Conservation (phyloP, 352 stramenopile genomes). For the Phytophthora colocasiae region DNA sequence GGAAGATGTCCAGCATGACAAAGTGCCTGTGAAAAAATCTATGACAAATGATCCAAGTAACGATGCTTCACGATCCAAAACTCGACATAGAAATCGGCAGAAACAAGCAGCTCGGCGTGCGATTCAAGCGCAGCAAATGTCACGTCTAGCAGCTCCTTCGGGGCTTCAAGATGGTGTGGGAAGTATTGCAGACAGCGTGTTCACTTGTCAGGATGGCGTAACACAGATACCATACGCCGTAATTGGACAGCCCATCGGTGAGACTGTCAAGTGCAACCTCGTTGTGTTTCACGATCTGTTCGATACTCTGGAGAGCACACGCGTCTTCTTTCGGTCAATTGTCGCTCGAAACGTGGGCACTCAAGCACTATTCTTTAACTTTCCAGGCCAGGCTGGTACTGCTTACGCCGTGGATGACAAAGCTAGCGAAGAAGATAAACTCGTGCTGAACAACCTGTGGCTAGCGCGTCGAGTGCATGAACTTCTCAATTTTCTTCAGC, state of each 20-base stretch:
- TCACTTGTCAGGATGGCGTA: slow-evolving; percentile 77
- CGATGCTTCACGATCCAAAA: slow-evolving; percentile 11
- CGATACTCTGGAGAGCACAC: slow-evolving; percentile 91
- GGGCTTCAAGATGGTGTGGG: slow-evolving; percentile 46
- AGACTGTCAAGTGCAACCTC: slow-evolving; percentile 82
- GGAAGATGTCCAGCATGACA: slow-evolving; percentile 5
- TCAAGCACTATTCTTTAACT: slow-evolving; percentile 92
- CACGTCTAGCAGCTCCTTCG: slow-evolving; percentile 57
- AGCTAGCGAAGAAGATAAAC: slow-evolving; percentile 33
- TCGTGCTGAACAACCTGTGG: slow-evolving; percentile 90
- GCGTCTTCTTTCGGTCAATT: slow-evolving; percentile 89
- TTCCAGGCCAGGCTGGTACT: slow-evolving; percentile 89
- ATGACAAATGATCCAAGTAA: slow-evolving; percentile 7
- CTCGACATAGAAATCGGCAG: slow-evolving; percentile 22
- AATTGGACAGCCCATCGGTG: slow-evolving; percentile 68
- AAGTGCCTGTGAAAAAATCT: not conserved
- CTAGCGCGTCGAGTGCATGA: slow-evolving; percentile 84
- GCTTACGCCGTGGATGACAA: slow-evolving; percentile 54
- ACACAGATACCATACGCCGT: slow-evolving; percentile 88
- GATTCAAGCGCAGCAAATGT: slow-evolving; percentile 84
- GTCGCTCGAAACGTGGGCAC: slow-evolving; percentile 80
- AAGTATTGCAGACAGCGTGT: slow-evolving; percentile 43
- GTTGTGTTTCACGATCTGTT: slow-evolving; percentile 95
- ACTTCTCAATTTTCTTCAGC: slow-evolving; percentile 82
- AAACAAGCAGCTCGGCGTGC: slow-evolving; percentile 51